Evolutionary conservation across 768 basidiomycete species (phyloP), one percentile per base, ranked within the genome.

Genomic region (Chalciporus pseudorubinellus): DNA sequence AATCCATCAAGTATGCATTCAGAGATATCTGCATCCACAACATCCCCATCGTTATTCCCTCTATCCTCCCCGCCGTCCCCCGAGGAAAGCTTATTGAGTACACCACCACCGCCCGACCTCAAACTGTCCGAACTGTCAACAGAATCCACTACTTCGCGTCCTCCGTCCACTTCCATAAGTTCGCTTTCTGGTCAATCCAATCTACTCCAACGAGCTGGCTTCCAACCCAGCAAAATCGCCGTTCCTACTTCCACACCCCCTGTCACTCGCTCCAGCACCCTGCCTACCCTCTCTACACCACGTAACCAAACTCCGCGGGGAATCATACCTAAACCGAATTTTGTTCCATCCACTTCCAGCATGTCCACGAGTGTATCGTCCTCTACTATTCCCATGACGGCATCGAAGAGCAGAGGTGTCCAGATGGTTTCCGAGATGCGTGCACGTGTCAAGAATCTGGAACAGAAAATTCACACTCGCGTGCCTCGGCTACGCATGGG

Each of bases 381-480:
- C 9, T 59, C 65, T 7, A 60, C 53, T 43, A 65, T 72, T 36
- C 65, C 67, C 8, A 58, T 76, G 48, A 78, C 79, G 3, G 70
- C 80, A 12, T 78, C 87, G 4, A 87, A 77, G 73, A 91, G 80
- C 66, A 87, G 84, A 65, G 91, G 90, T 22, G 89, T 92, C 3
- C 90, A 93, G 63, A 93, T 94, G 92, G 89, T 92, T 6, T 87
- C 88, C 20, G 92, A 93, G 65, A 91, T 94, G 87, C 82, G 92
- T 38, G 89, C 89, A 34, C 79, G 87, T 46, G 90, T 93, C 26
- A 83, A 77, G 63, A 87, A 85, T 59, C 70, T 93, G 34, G 89
- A 92, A 61, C 89, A 90, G 70, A 89, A 87, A 70, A 88, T 93
- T 40, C 89, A 92, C 61, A 90, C 89, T 39, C 87, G 87, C 39